Evolutionary conservation across 169 alveolate species (phyloP), one percentile per base, ranked within the genome.

Genomic region (Theileria sp.): DNA sequence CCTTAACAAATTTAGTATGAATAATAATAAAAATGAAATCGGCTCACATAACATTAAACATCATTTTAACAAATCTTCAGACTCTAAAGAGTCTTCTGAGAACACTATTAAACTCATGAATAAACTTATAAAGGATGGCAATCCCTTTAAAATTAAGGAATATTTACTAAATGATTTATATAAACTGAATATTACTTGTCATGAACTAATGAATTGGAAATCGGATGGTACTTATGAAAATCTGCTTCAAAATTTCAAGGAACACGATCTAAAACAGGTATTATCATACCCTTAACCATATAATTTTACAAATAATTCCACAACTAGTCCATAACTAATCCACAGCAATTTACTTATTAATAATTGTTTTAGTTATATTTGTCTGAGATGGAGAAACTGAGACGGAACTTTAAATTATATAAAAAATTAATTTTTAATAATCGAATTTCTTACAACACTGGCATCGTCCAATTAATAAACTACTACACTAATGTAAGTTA

Each of bases 41-140:
- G 17, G 79, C 62, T n/a, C 64, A 28, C 4, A 77, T 71, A 0
- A 25, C 44, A 12, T 76, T 77, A 10, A 66, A 50, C 25, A 69
- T 73, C 51, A 30, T 77, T 17, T 76, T 67, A 25, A 67, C 66
- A 9, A 21, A 8, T 15, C 54, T 13, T 44, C 54, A 44, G 54
- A 44, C 54, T 13, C 54, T 8, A 44, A 44, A 44, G 54, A 13
- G 54, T 44, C 54, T 44, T 13, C 54, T 44, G 54, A 44, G 12
- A 44, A 44, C 54, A 44, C 54, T 44, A 44, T 44, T 10, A 3
- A 44, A 15, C 54, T 44, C 54, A 44, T 80, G 68, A 72, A 51
- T 19, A 66, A 75, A 51, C 54, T 80, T 5, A 72, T 79, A n/a
- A 62, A 56, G 25, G 64, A 77, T 3, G 76, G 82, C n/a, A 79